Conservation (phyloP, 129 eudicot species). For the Dittrichia graveolens region DNA sequence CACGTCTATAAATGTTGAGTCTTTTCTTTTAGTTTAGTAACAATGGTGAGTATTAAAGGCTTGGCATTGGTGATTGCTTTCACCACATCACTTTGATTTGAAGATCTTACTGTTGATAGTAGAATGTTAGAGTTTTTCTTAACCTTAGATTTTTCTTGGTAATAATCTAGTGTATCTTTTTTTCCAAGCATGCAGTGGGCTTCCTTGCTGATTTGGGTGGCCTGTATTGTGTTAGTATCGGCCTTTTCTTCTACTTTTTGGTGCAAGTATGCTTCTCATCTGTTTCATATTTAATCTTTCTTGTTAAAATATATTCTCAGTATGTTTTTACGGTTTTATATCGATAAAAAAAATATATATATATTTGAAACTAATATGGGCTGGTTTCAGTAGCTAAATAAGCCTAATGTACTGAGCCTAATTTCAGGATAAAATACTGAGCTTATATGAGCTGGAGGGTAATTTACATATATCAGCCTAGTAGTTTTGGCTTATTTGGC, state of each 20-base stretch:
- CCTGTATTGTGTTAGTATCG: constrained; percentile 76
- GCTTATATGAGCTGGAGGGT: background rate
- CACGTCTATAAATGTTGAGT: too few species aligned
- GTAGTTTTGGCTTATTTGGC: too few species aligned
- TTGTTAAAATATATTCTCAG: background rate
- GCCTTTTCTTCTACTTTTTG: constrained; percentile 76
- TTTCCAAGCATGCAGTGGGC: constrained; percentile 71
- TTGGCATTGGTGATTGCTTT: too few species aligned
- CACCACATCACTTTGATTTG: too few species aligned
- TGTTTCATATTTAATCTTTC: constrained; percentile 17
- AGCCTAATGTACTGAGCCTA: background rate
- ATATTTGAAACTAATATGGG: too few species aligned
- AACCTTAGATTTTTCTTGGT: background rate
- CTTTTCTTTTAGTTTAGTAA: too few species aligned
- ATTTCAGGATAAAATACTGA: background rate
- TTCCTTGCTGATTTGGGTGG: constrained; percentile 97
- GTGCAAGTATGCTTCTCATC: constrained; percentile 70
- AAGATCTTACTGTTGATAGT: too few species aligned
- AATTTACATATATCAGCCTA: background rate
- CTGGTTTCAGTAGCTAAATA: too few species aligned
- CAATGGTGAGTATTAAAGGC: too few species aligned
- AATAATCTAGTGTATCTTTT: constrained; percentile 31
- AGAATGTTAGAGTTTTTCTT: too few species aligned
- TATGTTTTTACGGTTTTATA: background rate
- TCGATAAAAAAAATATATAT: too few species aligned